A percentile compares a stretch with the other conserved stretches of the same genome.
phyloP scores from a whole-genome alignment of 257 asterid genomes.

The Solanum tarapatanum region DNA sequence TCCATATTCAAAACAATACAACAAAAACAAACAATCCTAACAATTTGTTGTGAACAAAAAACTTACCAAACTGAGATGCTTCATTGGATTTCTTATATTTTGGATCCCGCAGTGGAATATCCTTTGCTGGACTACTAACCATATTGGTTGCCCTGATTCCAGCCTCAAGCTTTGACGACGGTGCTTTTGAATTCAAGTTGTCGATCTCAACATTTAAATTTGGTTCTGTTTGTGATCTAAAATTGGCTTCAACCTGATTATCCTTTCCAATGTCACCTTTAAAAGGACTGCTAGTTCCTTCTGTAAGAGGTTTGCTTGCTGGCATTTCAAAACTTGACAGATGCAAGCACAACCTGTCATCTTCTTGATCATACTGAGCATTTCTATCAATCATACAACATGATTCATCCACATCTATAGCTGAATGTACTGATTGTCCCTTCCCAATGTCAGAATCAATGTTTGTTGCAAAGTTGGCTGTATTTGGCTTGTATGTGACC shows the following conservation, averaged over 20 bases:
- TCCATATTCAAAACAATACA: neutral
- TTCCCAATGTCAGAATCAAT: neutral
- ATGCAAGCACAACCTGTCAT: conserved; percentile 15
- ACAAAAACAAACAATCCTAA: neutral
- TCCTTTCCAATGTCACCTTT: neutral
- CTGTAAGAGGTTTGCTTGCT: neutral
- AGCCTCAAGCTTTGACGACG: neutral
- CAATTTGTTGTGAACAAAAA: neutral
- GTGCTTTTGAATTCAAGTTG: neutral
- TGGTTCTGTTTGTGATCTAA: neutral
- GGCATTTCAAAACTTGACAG: conserved; percentile 42
- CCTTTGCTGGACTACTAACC: neutral
- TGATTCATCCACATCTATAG: conserved; percentile 12
- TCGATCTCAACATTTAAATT: neutral
- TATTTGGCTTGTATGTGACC: neutral
- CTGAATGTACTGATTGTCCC: neutral
- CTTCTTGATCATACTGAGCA: conserved; percentile 6
- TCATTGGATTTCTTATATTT: neutral
- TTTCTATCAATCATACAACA: conserved; percentile 18
- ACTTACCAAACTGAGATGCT: neutral
- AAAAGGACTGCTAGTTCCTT: neutral
- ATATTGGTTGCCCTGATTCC: neutral
- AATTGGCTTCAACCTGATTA: neutral
- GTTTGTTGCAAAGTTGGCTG: neutral
- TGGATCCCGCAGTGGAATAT: neutral